Evolutionary conservation across 768 basidiomycete species (phyloP).

Genomic region (Hygrophorus russula): DNA sequence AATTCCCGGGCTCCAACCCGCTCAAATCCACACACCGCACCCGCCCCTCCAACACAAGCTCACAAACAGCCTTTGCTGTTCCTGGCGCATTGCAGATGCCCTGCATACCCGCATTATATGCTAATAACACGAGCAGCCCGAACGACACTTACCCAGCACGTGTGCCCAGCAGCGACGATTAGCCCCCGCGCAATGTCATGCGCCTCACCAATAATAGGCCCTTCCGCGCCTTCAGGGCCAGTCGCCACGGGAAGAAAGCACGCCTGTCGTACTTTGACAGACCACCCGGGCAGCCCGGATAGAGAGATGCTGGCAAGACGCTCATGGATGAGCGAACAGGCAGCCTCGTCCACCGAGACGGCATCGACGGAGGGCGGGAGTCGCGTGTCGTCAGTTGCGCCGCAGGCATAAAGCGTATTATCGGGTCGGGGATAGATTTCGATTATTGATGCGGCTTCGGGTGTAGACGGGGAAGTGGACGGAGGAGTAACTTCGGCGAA

Average conservation of each 20-base stretch:
- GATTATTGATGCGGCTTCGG: slow-evolving; percentile 27
- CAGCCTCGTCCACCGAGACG: slow-evolving; percentile 44
- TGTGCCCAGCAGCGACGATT: slow-evolving; percentile 68
- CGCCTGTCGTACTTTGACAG: slow-evolving; percentile 43
- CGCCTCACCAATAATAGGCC: slow-evolving; percentile 66
- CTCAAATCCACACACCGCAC: slow-evolving; percentile 44
- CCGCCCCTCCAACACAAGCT: slow-evolving; percentile 60
- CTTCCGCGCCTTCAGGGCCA: slow-evolving; percentile 29
- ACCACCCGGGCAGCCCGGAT: slow-evolving; percentile 40
- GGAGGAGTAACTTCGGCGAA: slow-evolving; percentile 61
- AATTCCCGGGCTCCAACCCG: slow-evolving; percentile 30
- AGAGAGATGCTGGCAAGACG: slow-evolving; percentile 51
- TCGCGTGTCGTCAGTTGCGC: slow-evolving; percentile 60
- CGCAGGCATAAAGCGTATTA: slow-evolving; percentile 68
- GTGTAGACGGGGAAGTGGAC: not conserved
- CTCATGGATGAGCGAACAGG: slow-evolving; percentile 43
- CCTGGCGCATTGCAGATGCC: slow-evolving; percentile 80
- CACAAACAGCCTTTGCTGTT: slow-evolving; percentile 62
- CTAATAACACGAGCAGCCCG: not conserved
- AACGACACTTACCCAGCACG: slow-evolving; percentile 52
- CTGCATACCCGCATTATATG: slow-evolving; percentile 20
- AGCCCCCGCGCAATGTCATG: slow-evolving; percentile 45
- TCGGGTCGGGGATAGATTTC: slow-evolving; percentile 64
- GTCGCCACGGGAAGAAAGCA: slow-evolving; percentile 69
- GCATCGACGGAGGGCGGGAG: slow-evolving; percentile 65